Conservation (phyloP, 2,329 filamentous ascomycete genomes). For the Hypoxylon sp. region DNA sequence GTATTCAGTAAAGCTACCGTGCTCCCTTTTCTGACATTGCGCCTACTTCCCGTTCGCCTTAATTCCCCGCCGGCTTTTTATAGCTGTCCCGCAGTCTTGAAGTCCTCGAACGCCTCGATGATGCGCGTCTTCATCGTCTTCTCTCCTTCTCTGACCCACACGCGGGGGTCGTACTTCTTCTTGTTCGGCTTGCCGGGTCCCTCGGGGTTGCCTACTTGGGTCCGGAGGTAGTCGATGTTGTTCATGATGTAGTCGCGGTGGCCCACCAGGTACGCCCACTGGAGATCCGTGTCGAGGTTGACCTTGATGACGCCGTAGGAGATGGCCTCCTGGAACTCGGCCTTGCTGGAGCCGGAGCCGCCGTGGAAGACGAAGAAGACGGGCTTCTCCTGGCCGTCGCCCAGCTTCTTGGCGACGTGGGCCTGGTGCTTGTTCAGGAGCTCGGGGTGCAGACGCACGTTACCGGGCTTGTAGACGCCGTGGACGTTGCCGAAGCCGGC, state of each 20-base stretch:
- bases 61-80: conserved; percentile 55
- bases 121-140: conserved; percentile 92
- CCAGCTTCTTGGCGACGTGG: conserved; percentile 83
- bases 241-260: conserved; percentile 93
- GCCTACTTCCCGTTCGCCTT: conserved; percentile 2
- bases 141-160: conserved; percentile 97
- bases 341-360: conserved; percentile 88
- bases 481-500: conserved; percentile 99
- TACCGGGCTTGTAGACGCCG: conserved; percentile 98
- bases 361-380: conserved; percentile 99
- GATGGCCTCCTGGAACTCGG: conserved; percentile 91
- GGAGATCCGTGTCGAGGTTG: conserved; percentile 97
- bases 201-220: conserved; percentile 92
- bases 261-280: conserved; percentile 91
- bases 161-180: conserved; percentile 88
- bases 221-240: conserved; percentile 94
- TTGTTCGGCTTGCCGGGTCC: conserved; percentile 99
- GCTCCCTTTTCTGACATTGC: conserved; percentile 14
- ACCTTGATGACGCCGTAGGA: conserved; percentile 97
- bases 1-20: conserved; percentile 4
- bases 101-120: conserved; percentile 83
- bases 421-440: conserved; percentile 96
- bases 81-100: conserved; percentile 83
- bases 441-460: conserved; percentile 96
- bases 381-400: conserved; percentile 80